phyloP scores from a whole-genome alignment of 768 basidiomycete genomes.

The Kwoniella europaea region DNA sequence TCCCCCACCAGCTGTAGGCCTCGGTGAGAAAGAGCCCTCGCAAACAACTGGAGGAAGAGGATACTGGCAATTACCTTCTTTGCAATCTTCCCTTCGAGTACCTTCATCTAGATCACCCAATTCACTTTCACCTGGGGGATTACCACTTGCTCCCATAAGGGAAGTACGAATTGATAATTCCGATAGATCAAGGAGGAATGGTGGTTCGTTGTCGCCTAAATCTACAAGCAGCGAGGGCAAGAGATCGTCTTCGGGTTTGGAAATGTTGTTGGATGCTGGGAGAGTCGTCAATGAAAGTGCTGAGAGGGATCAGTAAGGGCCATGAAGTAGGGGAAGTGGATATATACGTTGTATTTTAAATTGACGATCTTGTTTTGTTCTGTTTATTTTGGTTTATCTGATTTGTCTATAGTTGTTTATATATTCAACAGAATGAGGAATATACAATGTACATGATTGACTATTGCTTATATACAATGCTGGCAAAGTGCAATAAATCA shows the following conservation, averaged over 20 bases:
- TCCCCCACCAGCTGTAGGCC: neutral
- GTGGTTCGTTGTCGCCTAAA: constrained; percentile 19
- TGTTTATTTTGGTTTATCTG: neutral
- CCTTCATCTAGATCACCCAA: constrained; percentile 18
- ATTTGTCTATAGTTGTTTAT: neutral
- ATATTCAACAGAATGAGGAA: neutral
- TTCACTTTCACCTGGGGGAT: neutral
- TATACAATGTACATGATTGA: too few relatives aligned
- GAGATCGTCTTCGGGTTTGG: constrained; percentile 20
- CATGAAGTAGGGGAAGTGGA: neutral
- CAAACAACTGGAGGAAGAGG: constrained; percentile 8
- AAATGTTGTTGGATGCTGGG: constrained; percentile 30
- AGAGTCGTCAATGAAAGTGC: constrained; percentile 22
- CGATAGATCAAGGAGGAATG: neutral
- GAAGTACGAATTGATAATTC: constrained; percentile 14
- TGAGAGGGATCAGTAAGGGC: constrained; percentile 13
- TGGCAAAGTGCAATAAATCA: too few relatives aligned
- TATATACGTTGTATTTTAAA: constrained; percentile 4
- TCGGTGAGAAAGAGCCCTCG: constrained; percentile 1
- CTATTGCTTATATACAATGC: too few relatives aligned
- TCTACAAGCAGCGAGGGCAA: constrained; percentile 4
- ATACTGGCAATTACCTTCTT: constrained; percentile 26
- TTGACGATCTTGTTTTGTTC: neutral
- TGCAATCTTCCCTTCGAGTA: constrained; percentile 21
- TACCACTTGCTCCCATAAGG: constrained; percentile 15